Conservation (phyloP, 1,284 basidiomycete genomes). For the Puccinia horiana region DNA sequence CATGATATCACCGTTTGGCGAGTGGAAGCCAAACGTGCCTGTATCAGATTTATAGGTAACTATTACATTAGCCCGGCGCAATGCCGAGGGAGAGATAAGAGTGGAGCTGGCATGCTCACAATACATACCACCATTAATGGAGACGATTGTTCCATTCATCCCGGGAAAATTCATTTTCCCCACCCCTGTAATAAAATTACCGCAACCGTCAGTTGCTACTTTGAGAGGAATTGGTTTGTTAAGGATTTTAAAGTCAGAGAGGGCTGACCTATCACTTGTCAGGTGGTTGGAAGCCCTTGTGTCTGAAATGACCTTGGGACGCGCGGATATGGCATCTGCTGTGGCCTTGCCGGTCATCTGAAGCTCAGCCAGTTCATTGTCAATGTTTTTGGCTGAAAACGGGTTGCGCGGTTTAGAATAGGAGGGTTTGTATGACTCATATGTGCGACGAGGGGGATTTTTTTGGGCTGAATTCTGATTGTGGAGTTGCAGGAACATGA, state of each 20-base stretch:
- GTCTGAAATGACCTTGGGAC: neutral
- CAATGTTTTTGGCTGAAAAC: neutral
- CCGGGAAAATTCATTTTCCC: slow-evolving; percentile 18
- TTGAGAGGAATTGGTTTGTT: neutral
- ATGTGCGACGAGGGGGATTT: neutral
- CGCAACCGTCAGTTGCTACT: slow-evolving; percentile 22
- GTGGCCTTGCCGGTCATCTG: neutral
- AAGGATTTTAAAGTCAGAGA: neutral
- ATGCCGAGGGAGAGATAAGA: neutral
- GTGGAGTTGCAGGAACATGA: too few relatives aligned
- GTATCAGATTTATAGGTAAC: neutral
- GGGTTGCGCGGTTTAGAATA: too few relatives aligned
- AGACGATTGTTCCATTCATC: neutral
- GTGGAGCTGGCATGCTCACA: neutral
- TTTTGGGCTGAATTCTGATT: too few relatives aligned
- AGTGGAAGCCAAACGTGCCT: neutral
- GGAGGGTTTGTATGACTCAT: neutral
- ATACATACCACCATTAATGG: neutral
- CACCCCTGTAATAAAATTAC: neutral
- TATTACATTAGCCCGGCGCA: neutral
- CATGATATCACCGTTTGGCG: too few relatives aligned
- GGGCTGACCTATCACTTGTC: neutral
- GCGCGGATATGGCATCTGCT: neutral
- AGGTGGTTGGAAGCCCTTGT: too few relatives aligned
- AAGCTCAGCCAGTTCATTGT: neutral